A percentile compares a stretch with the other conserved stretches of the same genome.
Evolutionary conservation across 805 yeast species (phyloP).

Genomic region (Maudiozyma barnettii): DNA sequence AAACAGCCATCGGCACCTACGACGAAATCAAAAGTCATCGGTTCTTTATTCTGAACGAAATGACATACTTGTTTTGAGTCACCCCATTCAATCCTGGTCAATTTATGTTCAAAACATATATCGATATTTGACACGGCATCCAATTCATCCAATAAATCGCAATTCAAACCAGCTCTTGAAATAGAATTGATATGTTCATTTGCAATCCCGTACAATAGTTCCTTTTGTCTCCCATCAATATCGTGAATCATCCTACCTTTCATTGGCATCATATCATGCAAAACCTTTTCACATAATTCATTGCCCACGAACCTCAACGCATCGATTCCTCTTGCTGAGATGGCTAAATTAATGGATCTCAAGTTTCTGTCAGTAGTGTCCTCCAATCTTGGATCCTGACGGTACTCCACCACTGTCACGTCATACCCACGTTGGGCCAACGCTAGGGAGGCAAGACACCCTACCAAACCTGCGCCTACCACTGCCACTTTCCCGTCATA

Average conservation of each 20-base stretch:
- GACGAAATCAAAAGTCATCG: slow-evolving; percentile 41
- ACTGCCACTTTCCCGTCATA: slow-evolving; percentile 36
- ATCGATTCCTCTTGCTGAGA: slow-evolving; percentile 73
- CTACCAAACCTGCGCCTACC: slow-evolving; percentile 88
- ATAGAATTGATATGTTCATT: slow-evolving; percentile 84
- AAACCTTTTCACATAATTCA: slow-evolving; percentile 45
- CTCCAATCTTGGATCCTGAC: slow-evolving; percentile 53
- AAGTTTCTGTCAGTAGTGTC: slow-evolving; percentile 32
- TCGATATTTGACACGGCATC: slow-evolving; percentile 32
- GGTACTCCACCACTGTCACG: slow-evolving; percentile 63
- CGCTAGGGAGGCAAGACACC: slow-evolving; percentile 76
- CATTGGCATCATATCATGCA: slow-evolving; percentile 70
- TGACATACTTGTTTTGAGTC: slow-evolving; percentile 9
- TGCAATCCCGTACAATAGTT: slow-evolving; percentile 68
- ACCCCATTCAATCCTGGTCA: slow-evolving; percentile 35
- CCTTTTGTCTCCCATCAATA: slow-evolving; percentile 46
- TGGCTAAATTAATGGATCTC: slow-evolving; percentile 77
- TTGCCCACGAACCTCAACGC: slow-evolving; percentile 57
- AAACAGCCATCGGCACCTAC: slow-evolving; percentile 85
- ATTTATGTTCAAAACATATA: slow-evolving; percentile 43
- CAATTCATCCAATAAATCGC: slow-evolving; percentile 53
- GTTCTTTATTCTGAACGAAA: slow-evolving; percentile 13
- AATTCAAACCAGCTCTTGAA: slow-evolving; percentile 64
- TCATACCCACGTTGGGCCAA: slow-evolving; percentile 59
- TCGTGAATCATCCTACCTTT: slow-evolving; percentile 85